Evolutionary conservation across 75 land plant species (phyloP).

Genomic region (Ceratopteris richardii): DNA sequence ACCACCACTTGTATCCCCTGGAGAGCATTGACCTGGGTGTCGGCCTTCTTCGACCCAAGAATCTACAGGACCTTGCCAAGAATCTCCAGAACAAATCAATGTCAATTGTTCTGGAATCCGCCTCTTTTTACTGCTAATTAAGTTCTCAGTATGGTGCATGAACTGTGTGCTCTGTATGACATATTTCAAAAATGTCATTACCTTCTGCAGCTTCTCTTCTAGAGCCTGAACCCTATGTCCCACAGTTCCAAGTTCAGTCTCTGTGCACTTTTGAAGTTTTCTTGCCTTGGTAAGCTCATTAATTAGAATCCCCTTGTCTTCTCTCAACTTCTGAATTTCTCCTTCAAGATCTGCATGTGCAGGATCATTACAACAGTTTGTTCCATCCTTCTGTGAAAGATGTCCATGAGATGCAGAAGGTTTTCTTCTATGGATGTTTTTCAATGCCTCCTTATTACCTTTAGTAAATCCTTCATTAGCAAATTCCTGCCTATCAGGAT

Average conservation of each 20-base stretch:
- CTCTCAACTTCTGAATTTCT: slow-evolving; percentile 51
- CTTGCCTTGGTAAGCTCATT: slow-evolving; percentile 27
- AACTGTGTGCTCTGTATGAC: slow-evolving; percentile 41
- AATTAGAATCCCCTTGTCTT: slow-evolving; percentile 41
- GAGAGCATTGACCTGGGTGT: no score
- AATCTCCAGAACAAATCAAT: no score
- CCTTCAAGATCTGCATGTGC: slow-evolving; percentile 59
- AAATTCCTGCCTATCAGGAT: slow-evolving; percentile 49
- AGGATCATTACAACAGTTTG: slow-evolving; percentile 9
- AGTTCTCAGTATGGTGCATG: slow-evolving; percentile 36
- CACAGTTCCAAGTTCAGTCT: slow-evolving; percentile 34
- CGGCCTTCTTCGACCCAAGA: no score
- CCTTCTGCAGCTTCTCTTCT: slow-evolving; percentile 46
- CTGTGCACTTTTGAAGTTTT: slow-evolving; percentile 38
- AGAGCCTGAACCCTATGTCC: slow-evolving; percentile 27
- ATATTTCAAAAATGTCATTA: slow-evolving; percentile 41
- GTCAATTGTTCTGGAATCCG: slow-evolving; percentile 28
- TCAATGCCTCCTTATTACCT: slow-evolving; percentile 44
- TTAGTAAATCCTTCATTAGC: slow-evolving; percentile 39
- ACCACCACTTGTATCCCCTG: no score
- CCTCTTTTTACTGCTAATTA: slow-evolving; percentile 44
- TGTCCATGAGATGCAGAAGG: slow-evolving; percentile 33
- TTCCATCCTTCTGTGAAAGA: slow-evolving; percentile 13
- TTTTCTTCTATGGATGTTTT: slow-evolving; percentile 65
- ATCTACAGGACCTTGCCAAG: no score